These are phyloP conservation scores for Hyaloperonospora brassicae DNA, from an alignment of 352 stramenopile species.

Conservation along the genomic window DNA sequence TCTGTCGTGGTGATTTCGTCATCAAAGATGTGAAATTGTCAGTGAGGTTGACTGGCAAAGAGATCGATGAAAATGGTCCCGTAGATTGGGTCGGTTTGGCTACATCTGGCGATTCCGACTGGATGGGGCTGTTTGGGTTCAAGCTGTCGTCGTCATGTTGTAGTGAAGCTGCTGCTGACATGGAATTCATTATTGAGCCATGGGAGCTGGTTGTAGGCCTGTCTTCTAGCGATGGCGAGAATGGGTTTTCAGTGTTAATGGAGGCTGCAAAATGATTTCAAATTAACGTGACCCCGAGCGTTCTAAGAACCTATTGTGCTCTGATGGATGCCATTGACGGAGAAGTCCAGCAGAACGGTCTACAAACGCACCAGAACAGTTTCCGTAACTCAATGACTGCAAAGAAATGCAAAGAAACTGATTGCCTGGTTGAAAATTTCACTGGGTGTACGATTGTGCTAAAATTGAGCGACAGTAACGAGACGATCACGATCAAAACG, in stretches of 20 bases:
- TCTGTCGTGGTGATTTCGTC: slow-evolving; percentile 56
- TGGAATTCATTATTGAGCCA: slow-evolving; percentile 68
- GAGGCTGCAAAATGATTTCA: slow-evolving; percentile 66
- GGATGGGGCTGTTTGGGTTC: slow-evolving; percentile 53
- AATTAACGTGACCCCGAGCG: slow-evolving; percentile 62
- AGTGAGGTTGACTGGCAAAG: slow-evolving; percentile 38
- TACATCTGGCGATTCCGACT: slow-evolving; percentile 48
- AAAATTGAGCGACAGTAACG: slow-evolving; percentile 39
- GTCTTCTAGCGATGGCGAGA: slow-evolving; percentile 45
- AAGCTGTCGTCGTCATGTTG: slow-evolving; percentile 65
- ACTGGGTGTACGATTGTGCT: slow-evolving; percentile 54
- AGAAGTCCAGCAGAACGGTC: slow-evolving; percentile 45
- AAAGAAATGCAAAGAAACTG: slow-evolving; percentile 32
- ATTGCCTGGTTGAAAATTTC: slow-evolving; percentile 67
- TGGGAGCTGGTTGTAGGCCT: slow-evolving; percentile 56
- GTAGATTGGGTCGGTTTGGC: slow-evolving; percentile 48
- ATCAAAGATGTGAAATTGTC: slow-evolving; percentile 54
- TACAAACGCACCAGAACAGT: slow-evolving; percentile 61
- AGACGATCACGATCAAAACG: slow-evolving; percentile 34
- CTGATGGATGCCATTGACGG: slow-evolving; percentile 71
- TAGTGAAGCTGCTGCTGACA: slow-evolving; percentile 54
- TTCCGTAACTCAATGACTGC: slow-evolving; percentile 32
- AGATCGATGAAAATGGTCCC: slow-evolving; percentile 44
- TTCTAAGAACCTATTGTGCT: slow-evolving; percentile 68
- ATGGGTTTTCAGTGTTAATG: slow-evolving; percentile 51